A percentile compares a stretch with the other conserved stretches of the same genome.
These are phyloP conservation scores for Scedosporium aurantiacum DNA, from an alignment of 2,329 filamentous ascomycete species.

Conservation along the genomic window DNA sequence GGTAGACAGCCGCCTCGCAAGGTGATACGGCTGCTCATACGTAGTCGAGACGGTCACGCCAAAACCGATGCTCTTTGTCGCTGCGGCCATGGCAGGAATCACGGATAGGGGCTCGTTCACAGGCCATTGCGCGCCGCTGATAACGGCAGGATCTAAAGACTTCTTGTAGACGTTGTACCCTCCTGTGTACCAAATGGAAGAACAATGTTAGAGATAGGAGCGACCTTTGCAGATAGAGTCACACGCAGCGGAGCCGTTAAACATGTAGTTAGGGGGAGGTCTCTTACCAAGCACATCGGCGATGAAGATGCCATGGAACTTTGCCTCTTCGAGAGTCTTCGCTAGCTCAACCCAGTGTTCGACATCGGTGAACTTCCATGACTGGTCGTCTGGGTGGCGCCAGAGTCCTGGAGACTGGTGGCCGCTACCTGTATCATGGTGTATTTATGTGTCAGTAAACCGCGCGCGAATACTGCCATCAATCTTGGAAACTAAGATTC, in stretches of 20 bases:
- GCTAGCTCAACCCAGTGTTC: constrained; percentile 52
- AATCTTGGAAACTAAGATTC: too few species aligned
- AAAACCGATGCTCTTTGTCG: constrained; percentile 55
- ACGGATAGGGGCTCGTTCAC: constrained; percentile 57
- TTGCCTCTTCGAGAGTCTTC: constrained; percentile 15
- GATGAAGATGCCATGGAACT: constrained; percentile 57
- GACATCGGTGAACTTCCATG: constrained; percentile 47
- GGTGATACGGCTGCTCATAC: constrained; percentile 60
- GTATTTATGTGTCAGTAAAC: neutral
- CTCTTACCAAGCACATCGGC: constrained; percentile 38
- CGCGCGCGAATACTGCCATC: too few species aligned
- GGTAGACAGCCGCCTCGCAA: constrained; percentile 54
- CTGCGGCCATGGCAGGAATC: constrained; percentile 59
- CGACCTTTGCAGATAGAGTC: too few species aligned
- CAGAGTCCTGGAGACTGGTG: constrained; percentile 38
- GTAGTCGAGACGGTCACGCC: constrained; percentile 61
- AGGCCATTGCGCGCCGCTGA: constrained; percentile 56
- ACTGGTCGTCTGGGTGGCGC: constrained; percentile 54
- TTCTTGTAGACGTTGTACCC: constrained; percentile 61
- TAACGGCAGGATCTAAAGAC: constrained; percentile 46
- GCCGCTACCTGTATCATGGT: constrained; percentile 18
- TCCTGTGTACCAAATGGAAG: constrained; percentile 20
- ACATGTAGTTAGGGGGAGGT: too few species aligned
- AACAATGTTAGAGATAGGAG: too few species aligned
- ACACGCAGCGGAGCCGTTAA: too few species aligned